Evolutionary conservation across 2,329 filamentous ascomycete genomes (phyloP).

Genomic region (Fusarium sp.): DNA sequence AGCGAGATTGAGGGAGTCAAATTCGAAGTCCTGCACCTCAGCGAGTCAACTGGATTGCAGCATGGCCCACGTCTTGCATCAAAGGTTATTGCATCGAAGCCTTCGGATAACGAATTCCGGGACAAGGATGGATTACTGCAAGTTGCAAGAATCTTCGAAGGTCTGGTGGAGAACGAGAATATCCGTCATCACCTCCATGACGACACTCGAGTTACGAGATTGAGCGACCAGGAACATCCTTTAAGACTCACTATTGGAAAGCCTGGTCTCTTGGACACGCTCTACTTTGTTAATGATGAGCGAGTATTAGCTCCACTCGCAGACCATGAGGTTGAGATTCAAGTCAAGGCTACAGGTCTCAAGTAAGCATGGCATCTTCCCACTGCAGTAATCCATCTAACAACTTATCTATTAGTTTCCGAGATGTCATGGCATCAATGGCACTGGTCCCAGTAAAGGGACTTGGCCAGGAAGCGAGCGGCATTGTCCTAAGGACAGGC

Average conservation of each 20-base stretch:
- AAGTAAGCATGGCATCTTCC: neutral
- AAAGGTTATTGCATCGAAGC: neutral
- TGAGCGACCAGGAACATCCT: neutral
- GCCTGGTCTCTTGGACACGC: neutral
- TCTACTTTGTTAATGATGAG: neutral
- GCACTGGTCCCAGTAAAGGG: neutral
- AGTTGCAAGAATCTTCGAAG: neutral
- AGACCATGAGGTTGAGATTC: neutral
- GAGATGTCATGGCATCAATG: constrained; percentile 3
- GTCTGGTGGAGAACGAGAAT: neutral
- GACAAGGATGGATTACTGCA: neutral
- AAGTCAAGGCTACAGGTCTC: neutral
- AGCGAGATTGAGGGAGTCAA: constrained; percentile 1
- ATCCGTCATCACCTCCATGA: neutral
- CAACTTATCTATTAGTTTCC: neutral
- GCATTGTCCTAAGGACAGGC: neutral
- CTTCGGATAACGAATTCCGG: neutral
- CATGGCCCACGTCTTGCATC: neutral
- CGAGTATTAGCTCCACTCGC: neutral
- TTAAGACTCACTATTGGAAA: neutral
- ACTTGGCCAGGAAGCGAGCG: constrained; percentile 1
- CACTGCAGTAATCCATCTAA: neutral
- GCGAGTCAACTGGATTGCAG: neutral
- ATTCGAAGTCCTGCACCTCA: neutral
- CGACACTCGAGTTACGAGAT: neutral